These are phyloP conservation scores for Toxicodendron radicans DNA, from an alignment of 345 rosid genomes.

Conservation along the genomic window DNA sequence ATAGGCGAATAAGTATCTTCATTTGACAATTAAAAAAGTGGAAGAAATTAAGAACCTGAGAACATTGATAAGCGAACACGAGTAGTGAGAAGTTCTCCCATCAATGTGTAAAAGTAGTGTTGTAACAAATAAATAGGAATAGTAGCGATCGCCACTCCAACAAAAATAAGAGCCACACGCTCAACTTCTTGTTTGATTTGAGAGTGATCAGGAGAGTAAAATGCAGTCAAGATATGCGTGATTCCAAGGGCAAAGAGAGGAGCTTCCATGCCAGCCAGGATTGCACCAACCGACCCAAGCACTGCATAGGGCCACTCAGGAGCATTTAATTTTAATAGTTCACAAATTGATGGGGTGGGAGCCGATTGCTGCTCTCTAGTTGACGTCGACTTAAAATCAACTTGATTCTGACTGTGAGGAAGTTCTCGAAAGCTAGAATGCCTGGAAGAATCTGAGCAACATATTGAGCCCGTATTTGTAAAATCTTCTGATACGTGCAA, in stretches of 20 bases:
- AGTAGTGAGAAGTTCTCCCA: conserved; percentile 81
- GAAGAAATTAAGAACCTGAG: conserved; percentile 51
- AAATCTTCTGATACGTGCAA: conserved; percentile 48
- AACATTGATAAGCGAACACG: conserved; percentile 72
- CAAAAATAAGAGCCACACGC: conserved; percentile 46
- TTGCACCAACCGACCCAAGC: conserved; percentile 78
- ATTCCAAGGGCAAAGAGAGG: conserved; percentile 75
- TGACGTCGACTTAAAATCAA: conserved; percentile 3
- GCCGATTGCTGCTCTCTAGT: conserved; percentile 8
- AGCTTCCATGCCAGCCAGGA: conserved; percentile 69
- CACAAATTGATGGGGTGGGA: conserved; percentile 46
- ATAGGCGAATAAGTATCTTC: too few relatives aligned
- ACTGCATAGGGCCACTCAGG: conserved; percentile 85
- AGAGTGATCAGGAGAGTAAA: conserved; percentile 48
- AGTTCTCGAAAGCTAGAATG: conserved; percentile 45
- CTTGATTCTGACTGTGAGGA: conserved; percentile 22
- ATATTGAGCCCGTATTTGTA: conserved; percentile 32
- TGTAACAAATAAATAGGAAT: conserved; percentile 69
- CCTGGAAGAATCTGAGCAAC: conserved; percentile 31
- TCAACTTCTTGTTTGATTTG: conserved; percentile 50
- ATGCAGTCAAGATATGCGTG: conserved; percentile 60
- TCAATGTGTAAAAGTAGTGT: conserved; percentile 72
- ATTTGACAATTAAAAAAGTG: not conserved
- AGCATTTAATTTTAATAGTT: conserved; percentile 64
- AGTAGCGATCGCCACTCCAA: conserved; percentile 46